Conservation (phyloP, 1,284 basidiomycete species). For the Moniliella sp. region DNA sequence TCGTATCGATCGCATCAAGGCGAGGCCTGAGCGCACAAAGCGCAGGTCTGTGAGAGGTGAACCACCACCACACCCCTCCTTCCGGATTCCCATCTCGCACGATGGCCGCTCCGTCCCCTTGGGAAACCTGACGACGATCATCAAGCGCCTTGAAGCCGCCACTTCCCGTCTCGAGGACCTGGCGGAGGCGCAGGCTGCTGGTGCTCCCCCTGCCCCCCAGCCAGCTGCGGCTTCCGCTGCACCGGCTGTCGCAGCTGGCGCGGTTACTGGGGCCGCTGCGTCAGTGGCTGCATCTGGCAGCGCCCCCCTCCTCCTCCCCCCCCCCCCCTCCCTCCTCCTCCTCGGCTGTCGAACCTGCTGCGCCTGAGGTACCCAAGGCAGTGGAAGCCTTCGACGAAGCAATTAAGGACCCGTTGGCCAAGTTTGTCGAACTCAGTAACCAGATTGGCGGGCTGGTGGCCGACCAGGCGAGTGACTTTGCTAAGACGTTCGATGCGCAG, state of each 20-base stretch:
- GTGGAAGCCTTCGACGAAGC: slow-evolving; percentile 54
- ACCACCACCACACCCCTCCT: too few species aligned
- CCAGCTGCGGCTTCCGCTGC: background rate
- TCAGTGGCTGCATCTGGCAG: background rate
- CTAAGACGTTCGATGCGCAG: too few species aligned
- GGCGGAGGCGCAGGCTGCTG: slow-evolving; percentile 40
- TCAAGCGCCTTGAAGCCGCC: slow-evolving; percentile 49
- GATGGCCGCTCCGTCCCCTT: too few species aligned
- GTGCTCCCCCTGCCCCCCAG: slow-evolving; percentile 3
- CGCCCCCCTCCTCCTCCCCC: slow-evolving; percentile 2
- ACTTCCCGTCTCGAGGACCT: slow-evolving; percentile 85
- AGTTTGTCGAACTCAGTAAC: slow-evolving; percentile 56
- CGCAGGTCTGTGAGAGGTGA: too few species aligned
- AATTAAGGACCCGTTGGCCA: slow-evolving; percentile 51
- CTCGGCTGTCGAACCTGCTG: slow-evolving; percentile 4
- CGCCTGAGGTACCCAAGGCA: slow-evolving; percentile 40
- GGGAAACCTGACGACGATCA: slow-evolving; percentile 25
- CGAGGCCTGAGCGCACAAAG: too few species aligned
- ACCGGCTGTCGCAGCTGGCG: background rate
- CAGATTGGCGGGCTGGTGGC: slow-evolving; percentile 52
- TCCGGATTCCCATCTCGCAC: too few species aligned
- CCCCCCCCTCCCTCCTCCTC: too few species aligned
- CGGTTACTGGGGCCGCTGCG: slow-evolving; percentile 1
- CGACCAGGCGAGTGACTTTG: slow-evolving; percentile 12
- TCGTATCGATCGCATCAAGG: too few species aligned